These are phyloP conservation scores for Lactifluus volemus DNA, from an alignment of 768 basidiomycete genomes.

Conservation along the genomic window DNA sequence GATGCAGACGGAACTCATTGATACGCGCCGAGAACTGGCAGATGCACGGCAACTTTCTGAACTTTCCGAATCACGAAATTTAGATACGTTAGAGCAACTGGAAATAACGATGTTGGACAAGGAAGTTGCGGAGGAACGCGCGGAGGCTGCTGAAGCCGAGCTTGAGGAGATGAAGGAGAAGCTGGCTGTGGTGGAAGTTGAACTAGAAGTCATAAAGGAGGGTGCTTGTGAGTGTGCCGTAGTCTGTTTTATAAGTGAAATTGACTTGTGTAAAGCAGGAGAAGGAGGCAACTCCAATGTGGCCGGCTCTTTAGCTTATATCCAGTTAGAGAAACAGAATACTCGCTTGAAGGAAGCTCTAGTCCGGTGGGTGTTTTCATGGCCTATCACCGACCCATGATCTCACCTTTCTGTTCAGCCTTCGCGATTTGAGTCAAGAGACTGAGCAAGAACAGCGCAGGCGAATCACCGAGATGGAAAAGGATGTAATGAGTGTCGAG, in stretches of 20 bases:
- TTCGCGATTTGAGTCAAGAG: constrained; percentile 85
- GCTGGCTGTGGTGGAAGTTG: constrained; percentile 72
- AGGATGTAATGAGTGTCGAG: constrained; percentile 68
- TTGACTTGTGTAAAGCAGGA: constrained; percentile 21
- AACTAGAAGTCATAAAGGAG: constrained; percentile 69
- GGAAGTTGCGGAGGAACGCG: constrained; percentile 91
- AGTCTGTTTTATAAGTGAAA: background rate
- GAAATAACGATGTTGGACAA: constrained; percentile 95
- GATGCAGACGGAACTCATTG: constrained; percentile 71
- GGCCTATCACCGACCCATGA: background rate
- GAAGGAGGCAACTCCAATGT: constrained; percentile 27
- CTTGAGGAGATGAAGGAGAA: constrained; percentile 73
- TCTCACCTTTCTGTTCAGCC: constrained; percentile 32
- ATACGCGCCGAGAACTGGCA: constrained; percentile 64
- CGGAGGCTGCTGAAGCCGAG: constrained; percentile 71
- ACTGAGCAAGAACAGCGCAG: constrained; percentile 77
- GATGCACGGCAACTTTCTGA: constrained; percentile 70
- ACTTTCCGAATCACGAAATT: constrained; percentile 56
- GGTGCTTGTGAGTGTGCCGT: constrained; percentile 27
- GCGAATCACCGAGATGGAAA: constrained; percentile 83
- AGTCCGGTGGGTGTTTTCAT: constrained; percentile 47
- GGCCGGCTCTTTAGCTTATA: constrained; percentile 56
- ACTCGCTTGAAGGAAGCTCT: constrained; percentile 92
- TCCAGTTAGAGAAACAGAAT: constrained; percentile 95
- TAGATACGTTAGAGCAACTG: constrained; percentile 81